Base-by-base conservation (phyloP, 257 asterid genomes). In the Jacaranda mimosifolia region DNA sequence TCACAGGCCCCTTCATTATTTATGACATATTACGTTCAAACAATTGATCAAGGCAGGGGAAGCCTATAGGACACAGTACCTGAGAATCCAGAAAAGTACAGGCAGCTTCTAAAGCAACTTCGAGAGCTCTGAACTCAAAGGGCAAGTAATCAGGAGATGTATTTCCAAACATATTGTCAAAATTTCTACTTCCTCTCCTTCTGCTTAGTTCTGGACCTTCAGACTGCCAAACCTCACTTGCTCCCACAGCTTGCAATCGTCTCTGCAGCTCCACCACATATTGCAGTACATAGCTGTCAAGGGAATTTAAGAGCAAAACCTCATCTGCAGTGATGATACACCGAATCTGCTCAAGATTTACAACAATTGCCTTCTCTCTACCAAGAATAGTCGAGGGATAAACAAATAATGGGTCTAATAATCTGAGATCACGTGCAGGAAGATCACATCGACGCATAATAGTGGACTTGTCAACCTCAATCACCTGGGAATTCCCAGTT, bases 401-500 rank as follows among this genome's bases (percentile, higher is more conserved):
- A 65, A 96, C 99, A 72, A 96, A 96, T 70, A 96, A 79, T 0
- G 99, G 99, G 81, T 96, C 99, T 46, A 96, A 81, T 63, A 96
- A 84, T 63, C 99, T 94, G 64, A 96, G 88, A 86, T 93, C 99
- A 70, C 98, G 99, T 9, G 98, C 99, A 58, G 99, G 99, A 83
- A 96, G 99, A 85, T 96, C 99, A 79, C 98, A 96, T 52, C 97
- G 97, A 9, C 99, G 97, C 99, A 92, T 94, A 88, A 94, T 86
- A 6, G 91, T 86, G 83, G 92, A 94, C 83, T 94, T 94, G 80
- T 94, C 98, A 66, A 94, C 96, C 86, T 94, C 98, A 72, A 94
- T 91, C 80, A 87, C 90, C 83, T 92, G 97, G 49, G 98, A 90
- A 80, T 92, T 94, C 77, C 97, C 98, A 52, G 85, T 82, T 46